Conservation (phyloP, 139 green algal species). For the Chlorella vulgaris region DNA sequence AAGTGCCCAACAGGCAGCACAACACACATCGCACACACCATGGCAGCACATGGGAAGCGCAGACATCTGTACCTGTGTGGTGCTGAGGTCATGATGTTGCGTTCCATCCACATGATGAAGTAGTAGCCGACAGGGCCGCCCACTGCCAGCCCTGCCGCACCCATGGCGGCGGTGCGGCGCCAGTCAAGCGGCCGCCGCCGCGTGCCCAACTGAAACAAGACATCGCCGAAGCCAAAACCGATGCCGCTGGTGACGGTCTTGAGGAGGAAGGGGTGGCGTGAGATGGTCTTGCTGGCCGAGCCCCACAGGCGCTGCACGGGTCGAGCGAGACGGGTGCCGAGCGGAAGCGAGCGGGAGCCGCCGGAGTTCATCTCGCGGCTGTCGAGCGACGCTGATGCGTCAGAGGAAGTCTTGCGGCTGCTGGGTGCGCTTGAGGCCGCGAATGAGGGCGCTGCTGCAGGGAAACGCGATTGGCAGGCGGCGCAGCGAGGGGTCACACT, state of each 20-base stretch:
- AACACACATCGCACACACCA: background rate
- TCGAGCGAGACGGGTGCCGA: background rate
- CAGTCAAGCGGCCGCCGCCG: background rate
- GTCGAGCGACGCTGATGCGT: background rate
- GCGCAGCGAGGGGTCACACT: no score
- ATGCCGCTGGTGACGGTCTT: constrained; percentile 37
- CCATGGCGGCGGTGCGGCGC: background rate
- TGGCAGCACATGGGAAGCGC: background rate
- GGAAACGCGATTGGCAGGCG: background rate
- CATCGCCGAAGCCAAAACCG: constrained; percentile 45
- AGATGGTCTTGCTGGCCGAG: background rate
- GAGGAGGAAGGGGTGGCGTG: constrained; percentile 39
- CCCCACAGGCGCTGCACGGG: constrained; percentile 16
- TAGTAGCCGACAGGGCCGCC: constrained; percentile 31
- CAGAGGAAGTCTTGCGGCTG: background rate
- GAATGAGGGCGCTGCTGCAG: background rate
- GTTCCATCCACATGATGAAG: constrained; percentile 47
- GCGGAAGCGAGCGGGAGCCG: constrained; percentile 6
- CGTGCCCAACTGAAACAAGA: constrained; percentile 37
- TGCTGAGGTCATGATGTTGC: constrained; percentile 15
- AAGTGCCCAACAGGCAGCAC: background rate
- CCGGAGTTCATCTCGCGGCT: background rate
- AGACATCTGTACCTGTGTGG: constrained; percentile 19
- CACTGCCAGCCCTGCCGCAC: constrained; percentile 17
- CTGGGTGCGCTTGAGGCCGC: no score